Evolutionary conservation across 1,139 yeast genomes (phyloP), one percentile per base, ranked within the genome.

Genomic region (Kurtzmaniella quercitrusa): DNA sequence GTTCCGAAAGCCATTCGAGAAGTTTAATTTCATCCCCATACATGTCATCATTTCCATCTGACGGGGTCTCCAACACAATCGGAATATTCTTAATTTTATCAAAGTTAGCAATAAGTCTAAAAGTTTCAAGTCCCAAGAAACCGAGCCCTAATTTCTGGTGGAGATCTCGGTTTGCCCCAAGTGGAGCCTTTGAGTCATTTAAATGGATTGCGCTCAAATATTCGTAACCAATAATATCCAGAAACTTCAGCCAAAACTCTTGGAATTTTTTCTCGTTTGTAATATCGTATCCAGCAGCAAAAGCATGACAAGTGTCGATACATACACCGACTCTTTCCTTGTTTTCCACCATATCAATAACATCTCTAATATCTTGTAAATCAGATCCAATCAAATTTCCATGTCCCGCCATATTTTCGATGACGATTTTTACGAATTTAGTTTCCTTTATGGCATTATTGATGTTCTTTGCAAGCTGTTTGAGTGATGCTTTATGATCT

Each of bases 341-440:
- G 55, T 89, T 78, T 2, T 88, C 84, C 7, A 93, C 78, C 70
- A 82, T 60, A 38, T 77, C 84, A 39, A 93, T 88, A 16, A 94
- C 91, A 26, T 76, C 78, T 30, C 75, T 70, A 38, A 93, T 69
- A 56, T 93, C 98, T 51, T 85, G 80, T 34, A 93, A 65, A 38
- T 78, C 72, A 3, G 94, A 84, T 1, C 98, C 98, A 39, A 93
- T 85, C 46, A 91, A 73, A 48, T 87, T 85, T 6, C 96, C 96
- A 52, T 89, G 95, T 11, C 98, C 98, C 0, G 98, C 97, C 98
- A 94, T 93, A 58, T 93, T 93, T 59, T 93, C 99, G 45, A 94
- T 74, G 11, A 93, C 95, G 40, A 93, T 83, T 57, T 84, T 88
- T 28, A 93, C 98, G 56, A 81, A 84, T 5, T 64, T 54, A 0